Evolutionary conservation across 2,329 filamentous ascomycete species (phyloP), one percentile per base, ranked within the genome.

Genomic region (Paracoccidioides brasiliensis): DNA sequence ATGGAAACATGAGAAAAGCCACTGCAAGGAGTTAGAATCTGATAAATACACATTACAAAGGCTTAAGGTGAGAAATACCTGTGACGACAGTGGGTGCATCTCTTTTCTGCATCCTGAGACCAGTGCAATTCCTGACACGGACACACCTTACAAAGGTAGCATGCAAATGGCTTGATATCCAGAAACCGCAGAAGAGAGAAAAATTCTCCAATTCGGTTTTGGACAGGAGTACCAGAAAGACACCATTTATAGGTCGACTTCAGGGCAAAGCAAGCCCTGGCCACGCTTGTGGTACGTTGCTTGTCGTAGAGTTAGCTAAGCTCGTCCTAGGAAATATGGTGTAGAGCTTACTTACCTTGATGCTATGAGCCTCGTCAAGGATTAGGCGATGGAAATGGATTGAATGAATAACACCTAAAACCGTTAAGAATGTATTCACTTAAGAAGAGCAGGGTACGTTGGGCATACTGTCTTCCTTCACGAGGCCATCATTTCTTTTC

Each of bases 161-260:
- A 90, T 6, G 91, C 86, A 69, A 96, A 97, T 0, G 91, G 91
- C 7, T 80, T 79, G 40, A 96, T 79, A 67, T 95, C 86, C 35
- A 98, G 79, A 70, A 98, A 98, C 2, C 93, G 85, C 55, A 98
- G 78, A 28, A 97, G 76, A 0, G 91, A 97, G 72, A 97, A 96
- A 70, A 96, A 94, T 69, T 97, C 91, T 65, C 93, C 91, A 61
- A 97, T 97, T 54, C 91, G 86, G 66, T 97, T 98, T 69, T 98
- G 93, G 1, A 98, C 82, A 0, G 93, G 93, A 0, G 93, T 98
- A 7, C 93, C 93, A 14, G 88, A 93, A 57, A 98, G 77, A 67
- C 93, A 98, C 89, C 93, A 97, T 64, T 94, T 94, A 72, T 93
- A 95, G 15, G 80, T 83, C 15, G 86, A 87, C 58, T 90, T 84